phyloP scores from a whole-genome alignment of 345 rosid species.

The Salix koriyanagi region DNA sequence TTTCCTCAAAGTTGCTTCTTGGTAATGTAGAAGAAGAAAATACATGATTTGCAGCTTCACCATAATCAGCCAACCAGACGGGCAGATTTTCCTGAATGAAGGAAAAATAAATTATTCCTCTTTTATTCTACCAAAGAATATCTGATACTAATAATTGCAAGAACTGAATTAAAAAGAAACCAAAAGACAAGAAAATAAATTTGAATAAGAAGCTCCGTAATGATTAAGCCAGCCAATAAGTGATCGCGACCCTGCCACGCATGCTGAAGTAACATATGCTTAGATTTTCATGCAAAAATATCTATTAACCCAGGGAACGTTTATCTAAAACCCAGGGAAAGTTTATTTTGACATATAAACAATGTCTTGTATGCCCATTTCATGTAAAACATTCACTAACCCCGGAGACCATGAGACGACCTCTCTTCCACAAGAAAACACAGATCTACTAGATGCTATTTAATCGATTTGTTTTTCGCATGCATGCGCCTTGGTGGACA shows the following conservation, averaged over 20 bases:
- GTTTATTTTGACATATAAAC: too few species aligned
- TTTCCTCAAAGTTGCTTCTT: constrained; percentile 25
- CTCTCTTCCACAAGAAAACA: too few species aligned
- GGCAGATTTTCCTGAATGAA: constrained; percentile 32
- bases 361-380: too few species aligned
- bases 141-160: neutral
- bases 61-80: constrained; percentile 30
- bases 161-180: neutral
- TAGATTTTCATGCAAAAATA: neutral
- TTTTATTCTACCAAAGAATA: neutral
- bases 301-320: neutral
- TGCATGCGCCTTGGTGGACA: neutral
- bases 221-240: neutral
- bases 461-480: too few species aligned
- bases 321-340: neutral
- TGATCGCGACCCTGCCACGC: neutral
- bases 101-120: neutral
- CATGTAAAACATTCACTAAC: too few species aligned
- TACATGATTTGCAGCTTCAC: constrained; percentile 30
- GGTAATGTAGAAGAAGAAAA: constrained; percentile 17
- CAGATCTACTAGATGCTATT: too few species aligned
- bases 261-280: neutral
- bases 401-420: too few species aligned
- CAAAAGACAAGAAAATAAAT: too few species aligned
- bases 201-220: too few species aligned